Evolutionary conservation across 2,329 filamentous ascomycete genomes (phyloP), one percentile per base, ranked within the genome.

Genomic region (Sarocladiaceae sp.): DNA sequence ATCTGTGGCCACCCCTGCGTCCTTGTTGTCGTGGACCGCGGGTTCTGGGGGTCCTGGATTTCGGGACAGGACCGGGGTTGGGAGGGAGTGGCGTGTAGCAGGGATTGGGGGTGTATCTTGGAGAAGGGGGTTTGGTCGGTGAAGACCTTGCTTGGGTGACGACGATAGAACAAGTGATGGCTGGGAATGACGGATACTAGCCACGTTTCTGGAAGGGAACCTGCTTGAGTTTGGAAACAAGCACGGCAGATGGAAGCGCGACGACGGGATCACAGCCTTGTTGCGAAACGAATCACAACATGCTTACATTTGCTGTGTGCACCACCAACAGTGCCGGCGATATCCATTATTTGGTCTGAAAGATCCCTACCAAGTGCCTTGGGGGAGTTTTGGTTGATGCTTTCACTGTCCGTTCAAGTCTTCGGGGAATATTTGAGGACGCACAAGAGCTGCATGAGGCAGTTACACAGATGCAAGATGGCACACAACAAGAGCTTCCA

Each of bases 401-500:
- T n/a, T n/a, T n/a, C n/a, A n/a, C n/a, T n/a, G n/a, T n/a, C n/a
- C n/a, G n/a, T n/a, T n/a, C n/a, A n/a, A n/a, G n/a, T n/a, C n/a
- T n/a, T n/a, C n/a, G n/a, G n/a, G n/a, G n/a, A n/a, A n/a, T n/a
- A n/a, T n/a, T n/a, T n/a, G n/a, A n/a, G n/a, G n/a, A n/a, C n/a
- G n/a, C n/a, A n/a, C n/a, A n/a, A n/a, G n/a, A n/a, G n/a, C n/a
- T n/a, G n/a, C n/a, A n/a, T n/a, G n/a, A n/a, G n/a, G n/a, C n/a
- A 24, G 40, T 43, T 9, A 33, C 40, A 43, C 40, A 33, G n/a
- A 43, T 33, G 40, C 40, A 43, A 43, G 40, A 33, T 43, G 40
- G 27, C 40, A 27, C 12, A 11, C 4, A 7, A 5, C 26, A 43
- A 21, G 27, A 27, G 21, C 26, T 43, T 43, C 40, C 33, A 43